Evolutionary conservation across 352 stramenopile genomes (phyloP).

Genomic region (Pelagophyceae sp.): DNA sequence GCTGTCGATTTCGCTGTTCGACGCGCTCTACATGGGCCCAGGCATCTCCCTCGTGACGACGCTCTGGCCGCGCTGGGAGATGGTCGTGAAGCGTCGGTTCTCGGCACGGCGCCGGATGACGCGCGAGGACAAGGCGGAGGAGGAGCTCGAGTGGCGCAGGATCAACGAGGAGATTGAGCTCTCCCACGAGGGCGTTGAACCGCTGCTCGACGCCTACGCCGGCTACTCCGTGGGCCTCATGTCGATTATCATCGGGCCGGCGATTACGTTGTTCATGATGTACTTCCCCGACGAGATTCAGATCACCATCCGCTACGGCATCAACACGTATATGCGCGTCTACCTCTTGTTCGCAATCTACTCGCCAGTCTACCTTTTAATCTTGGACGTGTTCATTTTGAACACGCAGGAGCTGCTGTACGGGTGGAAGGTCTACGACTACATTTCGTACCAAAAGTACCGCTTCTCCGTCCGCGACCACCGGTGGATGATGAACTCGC

Average conservation of each 20-base stretch:
- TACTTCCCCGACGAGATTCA: slow-evolving; percentile 61
- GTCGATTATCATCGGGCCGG: slow-evolving; percentile 67
- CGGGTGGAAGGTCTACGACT: slow-evolving; percentile 94
- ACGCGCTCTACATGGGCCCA: slow-evolving; percentile 85
- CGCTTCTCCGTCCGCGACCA: slow-evolving; percentile 82
- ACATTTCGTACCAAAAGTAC: slow-evolving; percentile 88
- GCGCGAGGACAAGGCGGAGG: slow-evolving; percentile 76
- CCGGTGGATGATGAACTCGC: slow-evolving; percentile 74
- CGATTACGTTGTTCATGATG: slow-evolving; percentile 74
- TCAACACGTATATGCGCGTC: slow-evolving; percentile 81
- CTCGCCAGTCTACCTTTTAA: slow-evolving; percentile 83
- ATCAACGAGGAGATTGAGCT: slow-evolving; percentile 89
- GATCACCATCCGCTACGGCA: slow-evolving; percentile 81
- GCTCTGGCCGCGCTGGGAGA: slow-evolving; percentile 78
- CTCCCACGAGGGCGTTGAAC: slow-evolving; percentile 79
- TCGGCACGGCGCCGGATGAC: slow-evolving; percentile 62
- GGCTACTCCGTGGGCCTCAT: slow-evolving; percentile 79
- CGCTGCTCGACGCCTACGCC: slow-evolving; percentile 72
- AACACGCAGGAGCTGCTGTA: slow-evolving; percentile 89
- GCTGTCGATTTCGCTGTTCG: slow-evolving; percentile 75
- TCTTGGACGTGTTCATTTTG: slow-evolving; percentile 85
- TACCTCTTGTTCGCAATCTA: slow-evolving; percentile 86
- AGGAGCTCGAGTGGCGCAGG: slow-evolving; percentile 77
- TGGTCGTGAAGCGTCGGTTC: slow-evolving; percentile 66
- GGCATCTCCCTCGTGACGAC: slow-evolving; percentile 59